These are phyloP conservation scores for Termitomyces sp. DNA, from an alignment of 768 basidiomycete species.

Conservation along the genomic window DNA sequence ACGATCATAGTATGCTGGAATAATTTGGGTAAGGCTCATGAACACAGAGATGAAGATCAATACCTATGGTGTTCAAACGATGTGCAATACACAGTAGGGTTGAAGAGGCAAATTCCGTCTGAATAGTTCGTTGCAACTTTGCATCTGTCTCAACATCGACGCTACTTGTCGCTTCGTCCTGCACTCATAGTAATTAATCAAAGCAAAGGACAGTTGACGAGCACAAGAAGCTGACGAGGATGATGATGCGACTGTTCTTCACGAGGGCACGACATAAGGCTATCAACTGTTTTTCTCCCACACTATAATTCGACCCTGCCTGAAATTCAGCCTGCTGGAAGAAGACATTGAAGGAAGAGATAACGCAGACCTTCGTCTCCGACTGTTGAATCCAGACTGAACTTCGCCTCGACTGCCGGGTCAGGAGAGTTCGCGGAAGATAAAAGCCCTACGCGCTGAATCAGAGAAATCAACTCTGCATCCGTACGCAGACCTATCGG, in stretches of 20 bases:
- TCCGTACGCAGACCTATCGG: conserved; percentile 46
- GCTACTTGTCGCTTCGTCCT: conserved; percentile 64
- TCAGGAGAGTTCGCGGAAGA: conserved; percentile 42
- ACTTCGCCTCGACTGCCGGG: conserved; percentile 54
- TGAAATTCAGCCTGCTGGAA: background rate
- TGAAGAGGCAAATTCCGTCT: conserved; percentile 51
- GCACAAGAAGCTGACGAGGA: conserved; percentile 36
- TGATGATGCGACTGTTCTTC: conserved; percentile 56
- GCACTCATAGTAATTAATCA: background rate
- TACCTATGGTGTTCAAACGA: conserved; percentile 55
- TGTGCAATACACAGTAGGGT: conserved; percentile 58
- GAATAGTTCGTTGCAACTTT: conserved; percentile 60
- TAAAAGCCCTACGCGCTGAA: conserved; percentile 60
- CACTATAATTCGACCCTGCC: conserved; percentile 58
- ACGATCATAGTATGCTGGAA: conserved; percentile 57
- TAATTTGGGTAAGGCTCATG: background rate
- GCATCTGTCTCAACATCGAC: conserved; percentile 64
- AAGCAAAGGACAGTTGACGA: background rate
- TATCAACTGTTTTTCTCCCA: conserved; percentile 63
- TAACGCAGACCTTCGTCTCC: conserved; percentile 53
- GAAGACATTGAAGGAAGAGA: background rate
- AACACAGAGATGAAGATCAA: background rate
- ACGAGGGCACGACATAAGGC: conserved; percentile 62
- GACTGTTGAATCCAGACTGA: conserved; percentile 58
- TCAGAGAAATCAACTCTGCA: conserved; percentile 56